Evolutionary conservation across 192 early-diverging fungal genomes (phyloP).

Genomic region (Linnemannia exigua): DNA sequence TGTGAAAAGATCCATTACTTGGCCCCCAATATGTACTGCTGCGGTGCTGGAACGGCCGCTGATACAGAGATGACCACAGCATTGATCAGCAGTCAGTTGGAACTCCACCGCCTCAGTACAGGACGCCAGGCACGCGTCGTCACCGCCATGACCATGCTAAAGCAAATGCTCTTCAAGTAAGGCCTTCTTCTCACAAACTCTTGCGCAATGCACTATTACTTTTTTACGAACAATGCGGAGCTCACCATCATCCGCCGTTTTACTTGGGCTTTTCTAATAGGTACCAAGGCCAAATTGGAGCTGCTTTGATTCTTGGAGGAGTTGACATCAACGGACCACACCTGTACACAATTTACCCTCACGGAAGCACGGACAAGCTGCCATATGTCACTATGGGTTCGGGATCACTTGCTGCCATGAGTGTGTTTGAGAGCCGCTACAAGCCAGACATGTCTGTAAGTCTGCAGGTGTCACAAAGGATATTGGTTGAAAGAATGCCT

Average conservation of each 20-base stretch:
- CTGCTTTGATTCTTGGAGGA: slow-evolving; percentile 95
- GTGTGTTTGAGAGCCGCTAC: slow-evolving; percentile 93
- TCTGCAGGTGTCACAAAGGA: slow-evolving; percentile 10
- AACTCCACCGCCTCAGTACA: slow-evolving; percentile 92
- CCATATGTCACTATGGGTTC: slow-evolving; percentile 98
- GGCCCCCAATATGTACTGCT: slow-evolving; percentile 98
- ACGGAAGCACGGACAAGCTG: slow-evolving; percentile 96
- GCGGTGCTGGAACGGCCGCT: slow-evolving; percentile 99
- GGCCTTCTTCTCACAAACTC: neutral
- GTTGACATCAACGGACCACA: slow-evolving; percentile 92
- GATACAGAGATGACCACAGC: slow-evolving; percentile 97
- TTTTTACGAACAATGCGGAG: neutral
- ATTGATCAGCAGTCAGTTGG: slow-evolving; percentile 94
- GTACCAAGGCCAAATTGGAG: slow-evolving; percentile 97
- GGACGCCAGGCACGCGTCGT: slow-evolving; percentile 89
- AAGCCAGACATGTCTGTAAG: slow-evolving; percentile 78
- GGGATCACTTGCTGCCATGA: slow-evolving; percentile 96
- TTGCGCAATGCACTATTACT: neutral
- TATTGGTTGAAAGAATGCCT: too few relatives aligned
- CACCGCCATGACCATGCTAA: slow-evolving; percentile 97
- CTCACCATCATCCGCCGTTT: neutral
- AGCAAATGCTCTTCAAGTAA: slow-evolving; percentile 95
- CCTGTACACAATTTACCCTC: slow-evolving; percentile 92
- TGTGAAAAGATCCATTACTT: slow-evolving; percentile 99
- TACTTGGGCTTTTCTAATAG: slow-evolving; percentile 41